These are phyloP conservation scores for Clitopilus hobsonii DNA, from an alignment of 768 basidiomycete genomes.

Conservation along the genomic window DNA sequence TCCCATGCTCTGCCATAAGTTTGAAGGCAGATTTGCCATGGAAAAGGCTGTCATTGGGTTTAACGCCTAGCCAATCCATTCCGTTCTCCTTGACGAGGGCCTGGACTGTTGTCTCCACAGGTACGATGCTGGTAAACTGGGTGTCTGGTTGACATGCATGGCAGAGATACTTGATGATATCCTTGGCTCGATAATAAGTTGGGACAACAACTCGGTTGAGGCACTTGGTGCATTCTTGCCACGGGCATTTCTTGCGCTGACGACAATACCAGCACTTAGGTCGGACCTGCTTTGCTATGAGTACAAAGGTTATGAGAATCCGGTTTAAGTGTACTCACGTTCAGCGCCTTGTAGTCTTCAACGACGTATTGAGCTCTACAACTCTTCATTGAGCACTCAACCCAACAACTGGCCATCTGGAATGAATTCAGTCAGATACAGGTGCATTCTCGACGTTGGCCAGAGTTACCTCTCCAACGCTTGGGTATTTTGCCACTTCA, in stretches of 20 bases:
- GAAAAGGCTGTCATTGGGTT: background rate
- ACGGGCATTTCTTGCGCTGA: background rate
- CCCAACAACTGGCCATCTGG: background rate
- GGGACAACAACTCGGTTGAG: background rate
- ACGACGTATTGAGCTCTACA: background rate
- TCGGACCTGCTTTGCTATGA: background rate
- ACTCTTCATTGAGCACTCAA: background rate
- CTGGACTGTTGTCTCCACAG: background rate
- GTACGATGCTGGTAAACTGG: background rate
- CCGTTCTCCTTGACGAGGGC: background rate
- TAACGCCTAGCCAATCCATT: background rate
- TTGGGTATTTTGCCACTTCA: background rate
- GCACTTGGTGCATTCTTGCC: background rate
- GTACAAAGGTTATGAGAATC: background rate
- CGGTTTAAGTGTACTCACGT: background rate
- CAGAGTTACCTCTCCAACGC: background rate
- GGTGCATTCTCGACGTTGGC: background rate
- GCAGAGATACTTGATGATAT: background rate
- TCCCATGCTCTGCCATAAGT: background rate
- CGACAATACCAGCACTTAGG: background rate
- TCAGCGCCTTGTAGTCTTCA: background rate
- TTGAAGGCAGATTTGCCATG: background rate
- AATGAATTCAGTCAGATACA: background rate
- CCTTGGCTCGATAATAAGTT: background rate
- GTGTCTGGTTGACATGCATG: background rate